Conservation (phyloP, 495 filamentous ascomycete species). For the Tirmania nivea region DNA sequence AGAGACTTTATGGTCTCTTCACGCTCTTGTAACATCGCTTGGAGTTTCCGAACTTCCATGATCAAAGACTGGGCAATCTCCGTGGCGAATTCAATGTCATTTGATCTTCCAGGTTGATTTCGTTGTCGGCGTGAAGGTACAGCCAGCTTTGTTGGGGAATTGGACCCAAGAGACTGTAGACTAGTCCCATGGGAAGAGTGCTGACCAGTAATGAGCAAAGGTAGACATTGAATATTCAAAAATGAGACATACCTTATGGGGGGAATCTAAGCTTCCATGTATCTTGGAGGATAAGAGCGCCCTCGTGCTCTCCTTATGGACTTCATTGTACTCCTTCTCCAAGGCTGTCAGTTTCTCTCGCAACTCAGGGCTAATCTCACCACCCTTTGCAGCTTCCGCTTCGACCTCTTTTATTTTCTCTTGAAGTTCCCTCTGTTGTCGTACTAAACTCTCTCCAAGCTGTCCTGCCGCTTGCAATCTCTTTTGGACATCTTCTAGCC, state of each 20-base stretch:
- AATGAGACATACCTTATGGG: neutral
- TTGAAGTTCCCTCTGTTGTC: constrained; percentile 59
- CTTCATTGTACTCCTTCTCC: constrained; percentile 87
- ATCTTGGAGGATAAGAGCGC: constrained; percentile 66
- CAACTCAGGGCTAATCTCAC: constrained; percentile 62
- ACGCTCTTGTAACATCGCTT: constrained; percentile 58
- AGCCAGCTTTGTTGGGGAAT: constrained; percentile 72
- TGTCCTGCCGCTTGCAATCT: constrained; percentile 77
- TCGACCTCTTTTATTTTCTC: constrained; percentile 71
- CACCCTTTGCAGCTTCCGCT: constrained; percentile 37
- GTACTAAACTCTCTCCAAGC: constrained; percentile 61
- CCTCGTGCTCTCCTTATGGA: constrained; percentile 70
- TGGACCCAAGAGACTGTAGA: constrained; percentile 63
- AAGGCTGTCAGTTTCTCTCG: constrained; percentile 64
- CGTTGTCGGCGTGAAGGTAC: constrained; percentile 57
- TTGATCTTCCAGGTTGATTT: constrained; percentile 68
- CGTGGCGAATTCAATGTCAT: constrained; percentile 90
- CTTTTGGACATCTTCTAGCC: constrained; percentile 74
- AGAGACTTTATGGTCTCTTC: constrained; percentile 63
- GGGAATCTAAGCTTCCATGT: neutral
- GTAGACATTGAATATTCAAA: neutral
- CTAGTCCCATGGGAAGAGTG: constrained; percentile 33
- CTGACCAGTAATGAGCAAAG: neutral
- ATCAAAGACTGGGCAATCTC: constrained; percentile 85
- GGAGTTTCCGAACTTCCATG: constrained; percentile 69